Evolutionary conservation across 2,329 filamentous ascomycete species (phyloP), one percentile per base, ranked within the genome.

Genomic region (Fusarium sp.): DNA sequence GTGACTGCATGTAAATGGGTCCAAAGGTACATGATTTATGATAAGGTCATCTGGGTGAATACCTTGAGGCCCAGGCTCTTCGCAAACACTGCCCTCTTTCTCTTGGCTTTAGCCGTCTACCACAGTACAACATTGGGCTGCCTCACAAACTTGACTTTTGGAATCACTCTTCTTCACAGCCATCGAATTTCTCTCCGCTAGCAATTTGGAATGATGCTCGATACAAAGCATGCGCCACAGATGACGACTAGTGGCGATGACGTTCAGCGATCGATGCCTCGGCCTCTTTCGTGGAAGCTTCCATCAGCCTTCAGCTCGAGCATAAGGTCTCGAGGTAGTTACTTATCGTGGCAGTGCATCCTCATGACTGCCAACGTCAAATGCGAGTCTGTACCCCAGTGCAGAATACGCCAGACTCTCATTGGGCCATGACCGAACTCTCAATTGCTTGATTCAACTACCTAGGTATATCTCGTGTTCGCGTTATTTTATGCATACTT

Each of bases 181-280:
- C 27, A 33, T 56, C 2, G 2, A 18, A 20, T 33, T n/a, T 20
- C 18, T 14, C 50, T 14, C 18, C 18, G 27, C 45, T 29, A 35
- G 9, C 2, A 35, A 56, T 56, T 56, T 33, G 52, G 52, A 56
- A 56, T 56, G 27, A 22, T 56, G 29, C 27, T 56, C 20, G 42
- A 56, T 45, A 50, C 6, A 58, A n/a, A 57, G 58, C 71, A 66
- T 63, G 38, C 65, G 72, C 71, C 72, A 74, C 71, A 63, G 7
- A 61, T 74, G 72, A 74, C 71, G 68, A 40, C 11, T 18, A 11
- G 54, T 69, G 68, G 57, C 68, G 42, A 68, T 33, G 59, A 33
- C 38, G 16, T 20, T 56, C 18, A 47, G 42, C 8, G 25, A 50
- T 27, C 5, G 29, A 36, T 33, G 22, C n/a, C 6, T 20, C 70